Evolutionary conservation across 441 rosid species (phyloP), one percentile per base, ranked within the genome.

Genomic region (Arabidopsis lyrata): DNA sequence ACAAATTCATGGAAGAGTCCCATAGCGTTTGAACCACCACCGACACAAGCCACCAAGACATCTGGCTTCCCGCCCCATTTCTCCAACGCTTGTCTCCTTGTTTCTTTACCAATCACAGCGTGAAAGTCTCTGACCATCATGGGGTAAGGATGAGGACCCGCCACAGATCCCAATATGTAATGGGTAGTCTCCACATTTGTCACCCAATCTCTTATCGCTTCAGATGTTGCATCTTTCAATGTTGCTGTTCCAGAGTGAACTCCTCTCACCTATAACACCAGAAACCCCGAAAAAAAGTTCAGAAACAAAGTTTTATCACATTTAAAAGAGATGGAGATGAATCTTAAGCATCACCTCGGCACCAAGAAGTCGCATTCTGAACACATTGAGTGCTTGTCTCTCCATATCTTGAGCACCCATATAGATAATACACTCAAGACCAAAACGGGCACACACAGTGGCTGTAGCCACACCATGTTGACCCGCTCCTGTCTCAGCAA

Each of bases 381-480:
- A 92, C n/a, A 95, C 97, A 62, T 95, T 89, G 41, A 89, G 97
- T 0, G 90, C 80, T 76, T 95, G 97, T 54, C 97, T 89, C 75
- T 92, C 94, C 97, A 95, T 89, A 68, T 95, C 97, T 68, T 89
- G 91, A 56, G 96, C 96, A 35, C 97, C 99, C 97, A 95, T 95
- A 68, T 92, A 92, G 69, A 92, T 79, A 38, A 88, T 76, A 59
- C 99, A 95, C 75, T 78, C 77, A 83, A 95, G 73, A 55, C 93
- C 95, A 5, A 95, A 92, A 74, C 91, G 85, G 0, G 99, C 97
- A 55, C 97, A 95, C 16, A 90, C 99, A 8, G 97, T 90, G 15
- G 99, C 97, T 5, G 99, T 95, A 2, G 96, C 97, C 35, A 95
- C 97, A 47, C 99, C 99, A 36, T 95, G 97, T 78, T 95, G 97